Base-by-base conservation (phyloP, 148 eudicot genomes). In the Camellia granthamiana region DNA sequence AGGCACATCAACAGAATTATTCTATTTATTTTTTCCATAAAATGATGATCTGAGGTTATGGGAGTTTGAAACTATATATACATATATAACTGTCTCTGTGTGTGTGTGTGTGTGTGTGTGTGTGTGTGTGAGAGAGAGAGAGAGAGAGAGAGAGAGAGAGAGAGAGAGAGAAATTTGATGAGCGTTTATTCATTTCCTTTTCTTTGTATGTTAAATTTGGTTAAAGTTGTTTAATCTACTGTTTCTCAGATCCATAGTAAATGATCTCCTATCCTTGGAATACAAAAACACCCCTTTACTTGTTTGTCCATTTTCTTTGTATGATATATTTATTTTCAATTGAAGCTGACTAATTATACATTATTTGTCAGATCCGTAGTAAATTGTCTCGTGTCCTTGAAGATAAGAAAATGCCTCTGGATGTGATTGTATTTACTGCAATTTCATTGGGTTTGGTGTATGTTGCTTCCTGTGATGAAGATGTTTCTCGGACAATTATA, bases 401-500 rank as follows among this genome's bases (percentile, higher is more conserved):
- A 54, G 99, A 96, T 79, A 72, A 85, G 46, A 92, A 90, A 85
- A 86, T 91, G 54, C 82, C 98, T 71, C 92, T 96, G 74, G 99
- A 96, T 78, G 97, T 96, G 81, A 83, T 92, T 86, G 97, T 97
- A 30, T 93, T 96, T 80, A 78, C 99, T 73, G 94, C 98, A 49
- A 86, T 96, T 19, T 83, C 98, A 0, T 82, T 92, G 81, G 97
- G 97, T 69, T 69, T 93, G 90, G 91, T 93, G 44, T 93, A 80
- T 78, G 97, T 96, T 70, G 95, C 98, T 75, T 92, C 99, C 21
- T 91, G 97, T 66, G 89, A 92, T 82, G 95, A 91, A 87, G 98
- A 96, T 41, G 86, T 96, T 86, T 95, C 99, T 30, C 92, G 92
- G 86, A 87, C 92, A 83, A 96, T 96, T 79, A 90, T 92, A 79